These are phyloP conservation scores for Populus tremula DNA, from an alignment of 345 rosid species.

Conservation along the genomic window DNA sequence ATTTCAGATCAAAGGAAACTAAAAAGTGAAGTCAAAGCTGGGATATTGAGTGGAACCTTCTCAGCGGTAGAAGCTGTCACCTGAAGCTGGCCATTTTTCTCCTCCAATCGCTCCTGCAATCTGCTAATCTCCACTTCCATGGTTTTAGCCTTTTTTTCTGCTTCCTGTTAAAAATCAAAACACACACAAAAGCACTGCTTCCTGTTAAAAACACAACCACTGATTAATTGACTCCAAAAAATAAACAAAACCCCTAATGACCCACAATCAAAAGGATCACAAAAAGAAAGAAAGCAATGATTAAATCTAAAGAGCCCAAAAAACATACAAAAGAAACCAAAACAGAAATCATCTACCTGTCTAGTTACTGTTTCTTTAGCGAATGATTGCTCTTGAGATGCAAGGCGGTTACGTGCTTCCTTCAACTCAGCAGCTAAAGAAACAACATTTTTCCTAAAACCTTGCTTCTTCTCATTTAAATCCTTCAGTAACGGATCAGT, in stretches of 20 bases:
- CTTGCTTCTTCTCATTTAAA: slow-evolving; percentile 85
- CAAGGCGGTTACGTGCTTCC: slow-evolving; percentile 69
- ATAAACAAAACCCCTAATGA: slow-evolving; percentile 17
- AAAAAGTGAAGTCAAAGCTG: not conserved
- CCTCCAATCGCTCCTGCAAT: slow-evolving; percentile 54
- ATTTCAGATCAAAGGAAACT: not conserved
- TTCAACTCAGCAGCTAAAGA: slow-evolving; percentile 84
- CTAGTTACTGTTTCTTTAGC: slow-evolving; percentile 66
- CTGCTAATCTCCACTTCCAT: slow-evolving; percentile 58
- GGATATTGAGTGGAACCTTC: slow-evolving; percentile 47
- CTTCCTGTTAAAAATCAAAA: slow-evolving; percentile 50
- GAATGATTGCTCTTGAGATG: slow-evolving; percentile 61
- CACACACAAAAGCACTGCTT: too few species aligned
- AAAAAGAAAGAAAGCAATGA: slow-evolving; percentile 15
- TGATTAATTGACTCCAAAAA: not conserved
- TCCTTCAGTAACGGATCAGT: slow-evolving; percentile 83
- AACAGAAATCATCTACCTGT: slow-evolving; percentile 47
- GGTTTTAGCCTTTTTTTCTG: slow-evolving; percentile 62
- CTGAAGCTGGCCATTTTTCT: slow-evolving; percentile 56
- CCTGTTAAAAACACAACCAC: not conserved
- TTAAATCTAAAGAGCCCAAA: slow-evolving; percentile 4
- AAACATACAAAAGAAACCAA: not conserved
- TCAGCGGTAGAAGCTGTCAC: slow-evolving; percentile 64
- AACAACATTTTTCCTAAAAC: slow-evolving; percentile 74
- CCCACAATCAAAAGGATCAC: slow-evolving; percentile 28